Conservation (phyloP, 2,329 filamentous ascomycete species). For the Colletotrichum sojae region DNA sequence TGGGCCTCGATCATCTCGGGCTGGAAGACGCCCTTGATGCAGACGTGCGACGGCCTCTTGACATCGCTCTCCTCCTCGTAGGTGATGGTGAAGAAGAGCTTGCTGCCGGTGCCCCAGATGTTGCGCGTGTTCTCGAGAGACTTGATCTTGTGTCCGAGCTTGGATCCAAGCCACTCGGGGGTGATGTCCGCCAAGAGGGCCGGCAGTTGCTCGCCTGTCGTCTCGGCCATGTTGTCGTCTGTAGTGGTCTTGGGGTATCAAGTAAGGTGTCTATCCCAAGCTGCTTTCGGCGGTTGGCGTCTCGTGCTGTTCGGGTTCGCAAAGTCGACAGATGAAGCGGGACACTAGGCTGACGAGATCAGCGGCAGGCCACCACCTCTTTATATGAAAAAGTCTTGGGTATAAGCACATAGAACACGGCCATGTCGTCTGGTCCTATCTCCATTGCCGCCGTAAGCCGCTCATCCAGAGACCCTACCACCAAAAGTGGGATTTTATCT, state of each 20-base stretch:
- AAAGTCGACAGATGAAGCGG: no score
- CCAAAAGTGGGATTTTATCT: no score
- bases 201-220: conserved; percentile 41
- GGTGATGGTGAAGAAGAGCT: conserved; percentile 47
- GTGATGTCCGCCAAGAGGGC: conserved; percentile 40
- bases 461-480: not conserved
- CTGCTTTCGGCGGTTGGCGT: no score
- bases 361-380: no score
- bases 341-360: no score
- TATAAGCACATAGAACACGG: no score
- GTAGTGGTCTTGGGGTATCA: no score
- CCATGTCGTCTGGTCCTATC: no score
- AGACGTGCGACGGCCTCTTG: conserved; percentile 46
- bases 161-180: conserved; percentile 43
- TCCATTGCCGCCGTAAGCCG: not conserved
- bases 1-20: conserved; percentile 50
- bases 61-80: conserved; percentile 46
- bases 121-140: conserved; percentile 45
- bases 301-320: no score
- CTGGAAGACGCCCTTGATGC: conserved; percentile 57
- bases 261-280: no score
- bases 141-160: conserved; percentile 39
- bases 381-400: no score
- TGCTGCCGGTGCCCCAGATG: conserved; percentile 47
- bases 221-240: conserved; percentile 2